phyloP scores from a whole-genome alignment of 73 alveolate genomes.

The Urostyla sp. region DNA sequence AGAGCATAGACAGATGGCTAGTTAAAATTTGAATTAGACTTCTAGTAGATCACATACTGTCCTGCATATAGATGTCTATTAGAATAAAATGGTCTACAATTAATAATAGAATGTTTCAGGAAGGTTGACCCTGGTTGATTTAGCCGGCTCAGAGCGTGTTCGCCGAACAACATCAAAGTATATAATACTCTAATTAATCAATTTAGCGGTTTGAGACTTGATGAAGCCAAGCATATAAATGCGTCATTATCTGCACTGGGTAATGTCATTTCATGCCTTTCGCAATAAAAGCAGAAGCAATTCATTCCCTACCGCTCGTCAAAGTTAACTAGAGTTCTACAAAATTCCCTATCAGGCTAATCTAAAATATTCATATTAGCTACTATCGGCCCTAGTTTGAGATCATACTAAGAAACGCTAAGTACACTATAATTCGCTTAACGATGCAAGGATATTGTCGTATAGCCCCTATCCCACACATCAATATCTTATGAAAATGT shows the following conservation, averaged over 20 bases:
- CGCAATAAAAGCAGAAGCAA: constrained; percentile 24
- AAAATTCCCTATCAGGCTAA: constrained; percentile 55
- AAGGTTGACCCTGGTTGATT: constrained; percentile 74
- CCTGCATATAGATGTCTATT: constrained; percentile 72
- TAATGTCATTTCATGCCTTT: constrained; percentile 74
- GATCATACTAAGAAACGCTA: constrained; percentile 48
- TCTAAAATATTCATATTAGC: constrained; percentile 62
- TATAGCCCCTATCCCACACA: constrained; percentile 26
- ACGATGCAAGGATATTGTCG: constrained; percentile 62
- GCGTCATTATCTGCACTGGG: constrained; percentile 76
- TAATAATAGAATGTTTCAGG: constrained; percentile 41
- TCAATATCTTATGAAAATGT: constrained; percentile 13
- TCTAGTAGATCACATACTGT: constrained; percentile 90
- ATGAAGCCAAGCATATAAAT: constrained; percentile 85
- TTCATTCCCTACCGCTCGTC: constrained; percentile 79
- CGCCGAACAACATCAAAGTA: constrained; percentile 58
- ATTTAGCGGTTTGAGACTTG: constrained; percentile 70
- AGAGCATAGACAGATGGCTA: constrained; percentile 79
- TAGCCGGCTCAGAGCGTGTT: constrained; percentile 87
- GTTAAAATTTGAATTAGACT: constrained; percentile 80
- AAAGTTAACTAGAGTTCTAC: constrained; percentile 64
- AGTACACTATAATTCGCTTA: constrained; percentile 66
- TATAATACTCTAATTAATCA: neutral
- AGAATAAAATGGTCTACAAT: neutral
- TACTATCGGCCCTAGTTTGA: constrained; percentile 50